Conservation (phyloP, 306 rosid species). For the Myrica gale region DNA sequence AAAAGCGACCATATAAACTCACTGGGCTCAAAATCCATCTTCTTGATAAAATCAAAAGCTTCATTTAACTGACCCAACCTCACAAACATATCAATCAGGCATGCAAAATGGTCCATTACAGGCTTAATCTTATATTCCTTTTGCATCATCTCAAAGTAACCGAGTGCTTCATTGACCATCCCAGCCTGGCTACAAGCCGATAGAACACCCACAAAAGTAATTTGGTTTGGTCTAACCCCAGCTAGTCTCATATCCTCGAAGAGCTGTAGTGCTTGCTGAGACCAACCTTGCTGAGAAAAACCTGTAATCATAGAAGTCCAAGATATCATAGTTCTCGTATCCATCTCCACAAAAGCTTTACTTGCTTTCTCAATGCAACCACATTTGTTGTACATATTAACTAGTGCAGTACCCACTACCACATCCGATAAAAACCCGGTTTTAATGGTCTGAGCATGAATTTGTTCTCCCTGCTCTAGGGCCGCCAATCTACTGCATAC, state of each 20-base stretch:
- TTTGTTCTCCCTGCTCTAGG: constrained; percentile 76
- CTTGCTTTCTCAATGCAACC: constrained; percentile 78
- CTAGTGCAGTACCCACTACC: constrained; percentile 64
- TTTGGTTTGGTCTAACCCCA: constrained; percentile 66
- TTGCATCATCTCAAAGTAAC: constrained; percentile 72
- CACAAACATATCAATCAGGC: constrained; percentile 75
- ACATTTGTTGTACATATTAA: constrained; percentile 84
- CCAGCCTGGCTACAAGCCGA: constrained; percentile 86
- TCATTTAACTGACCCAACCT: constrained; percentile 63
- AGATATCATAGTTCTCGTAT: constrained; percentile 73
- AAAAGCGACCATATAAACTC: constrained; percentile 74
- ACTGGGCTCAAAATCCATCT: constrained; percentile 62
- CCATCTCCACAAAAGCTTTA: constrained; percentile 84
- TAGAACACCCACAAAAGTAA: constrained; percentile 86
- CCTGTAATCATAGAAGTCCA: constrained; percentile 93
- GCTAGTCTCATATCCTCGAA: constrained; percentile 79
- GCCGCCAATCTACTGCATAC: constrained; percentile 68
- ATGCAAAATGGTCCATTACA: constrained; percentile 77
- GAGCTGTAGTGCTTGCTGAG: constrained; percentile 71
- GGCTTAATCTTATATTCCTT: constrained; percentile 74
- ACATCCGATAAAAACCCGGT: constrained; percentile 65
- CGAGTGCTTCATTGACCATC: constrained; percentile 66
- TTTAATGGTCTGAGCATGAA: constrained; percentile 78
- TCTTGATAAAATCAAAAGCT: constrained; percentile 62
- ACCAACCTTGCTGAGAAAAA: constrained; percentile 70